These are phyloP conservation scores for Trichoderma afroharzianum DNA, from an alignment of 2,329 filamentous ascomycete genomes.

Conservation along the genomic window DNA sequence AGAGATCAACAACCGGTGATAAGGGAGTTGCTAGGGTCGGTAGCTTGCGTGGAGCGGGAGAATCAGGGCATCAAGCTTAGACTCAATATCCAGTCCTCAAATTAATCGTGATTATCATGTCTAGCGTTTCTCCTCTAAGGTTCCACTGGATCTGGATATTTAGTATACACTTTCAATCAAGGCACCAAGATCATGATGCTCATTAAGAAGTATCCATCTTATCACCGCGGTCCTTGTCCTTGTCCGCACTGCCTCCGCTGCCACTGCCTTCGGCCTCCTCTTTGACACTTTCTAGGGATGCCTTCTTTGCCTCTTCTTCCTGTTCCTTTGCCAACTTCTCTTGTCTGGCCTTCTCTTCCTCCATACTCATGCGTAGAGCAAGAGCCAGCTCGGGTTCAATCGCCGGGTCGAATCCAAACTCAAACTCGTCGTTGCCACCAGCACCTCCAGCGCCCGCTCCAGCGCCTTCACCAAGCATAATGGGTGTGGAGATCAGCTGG, in stretches of 20 bases:
- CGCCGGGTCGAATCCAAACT: slow-evolving; percentile 83
- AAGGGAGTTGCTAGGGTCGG: background rate
- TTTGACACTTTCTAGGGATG: slow-evolving; percentile 74
- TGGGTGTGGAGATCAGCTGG: slow-evolving; percentile 82
- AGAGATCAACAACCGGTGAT: slow-evolving; percentile 59
- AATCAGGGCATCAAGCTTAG: background rate
- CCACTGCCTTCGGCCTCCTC: slow-evolving; percentile 66
- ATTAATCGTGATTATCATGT: slow-evolving; percentile 13
- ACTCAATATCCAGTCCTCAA: slow-evolving; percentile 7
- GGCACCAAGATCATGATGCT: slow-evolving; percentile 24
- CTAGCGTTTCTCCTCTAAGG: slow-evolving; percentile 11
- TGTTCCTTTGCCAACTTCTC: slow-evolving; percentile 79
- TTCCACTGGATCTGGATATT: slow-evolving; percentile 17
- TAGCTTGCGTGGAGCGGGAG: background rate
- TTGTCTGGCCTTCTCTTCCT: slow-evolving; percentile 93
- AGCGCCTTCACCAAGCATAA: slow-evolving; percentile 77
- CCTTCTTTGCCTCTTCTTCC: slow-evolving; percentile 69
- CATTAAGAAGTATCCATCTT: slow-evolving; percentile 82
- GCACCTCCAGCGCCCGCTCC: slow-evolving; percentile 54
- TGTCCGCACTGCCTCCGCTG: slow-evolving; percentile 39
- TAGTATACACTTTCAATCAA: slow-evolving; percentile 37
- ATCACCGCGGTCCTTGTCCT: slow-evolving; percentile 53
- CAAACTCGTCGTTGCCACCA: slow-evolving; percentile 60
- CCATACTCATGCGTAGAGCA: slow-evolving; percentile 93
- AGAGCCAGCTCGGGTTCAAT: slow-evolving; percentile 92